These are phyloP conservation scores for Leishmania martiniquensis DNA, from an alignment of 208 protist species.

Conservation along the genomic window DNA sequence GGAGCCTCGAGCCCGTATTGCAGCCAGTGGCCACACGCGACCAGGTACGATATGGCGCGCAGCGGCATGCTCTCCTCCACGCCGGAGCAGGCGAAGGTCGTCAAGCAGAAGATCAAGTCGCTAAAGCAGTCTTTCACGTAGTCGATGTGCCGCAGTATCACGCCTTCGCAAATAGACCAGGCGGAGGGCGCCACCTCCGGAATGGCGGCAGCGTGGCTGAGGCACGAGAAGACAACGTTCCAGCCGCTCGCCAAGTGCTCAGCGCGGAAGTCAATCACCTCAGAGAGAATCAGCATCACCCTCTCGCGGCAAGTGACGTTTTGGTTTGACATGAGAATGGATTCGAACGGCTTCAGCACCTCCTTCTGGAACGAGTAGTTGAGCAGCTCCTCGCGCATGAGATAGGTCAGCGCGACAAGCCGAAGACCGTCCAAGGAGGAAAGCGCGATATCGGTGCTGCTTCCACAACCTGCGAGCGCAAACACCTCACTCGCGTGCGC, in stretches of 20 bases:
- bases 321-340: constrained; percentile 77
- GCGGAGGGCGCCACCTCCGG: constrained; percentile 71
- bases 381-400: constrained; percentile 77
- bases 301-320: constrained; percentile 56
- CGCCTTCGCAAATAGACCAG: constrained; percentile 68
- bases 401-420: constrained; percentile 73
- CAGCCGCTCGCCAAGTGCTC: constrained; percentile 80
- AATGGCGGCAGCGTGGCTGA: constrained; percentile 76
- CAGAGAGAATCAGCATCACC: constrained; percentile 71
- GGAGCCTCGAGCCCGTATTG: constrained; percentile 81
- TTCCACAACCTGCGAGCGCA: constrained; percentile 53
- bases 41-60: constrained; percentile 68
- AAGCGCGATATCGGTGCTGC: constrained; percentile 57
- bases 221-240: constrained; percentile 82
- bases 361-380: constrained; percentile 91
- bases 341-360: constrained; percentile 76
- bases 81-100: constrained; percentile 71
- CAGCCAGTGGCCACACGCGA: constrained; percentile 82
- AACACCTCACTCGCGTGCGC: constrained; percentile 73
- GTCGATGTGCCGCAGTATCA: constrained; percentile 62
- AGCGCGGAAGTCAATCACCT: constrained; percentile 80
- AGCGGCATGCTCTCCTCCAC: constrained; percentile 65
- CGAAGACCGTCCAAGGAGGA: constrained; percentile 68
- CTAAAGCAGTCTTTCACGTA: constrained; percentile 84
- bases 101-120: constrained; percentile 85